Conservation (phyloP, 176 grass and related monocot genomes). For the Phragmites australis region DNA sequence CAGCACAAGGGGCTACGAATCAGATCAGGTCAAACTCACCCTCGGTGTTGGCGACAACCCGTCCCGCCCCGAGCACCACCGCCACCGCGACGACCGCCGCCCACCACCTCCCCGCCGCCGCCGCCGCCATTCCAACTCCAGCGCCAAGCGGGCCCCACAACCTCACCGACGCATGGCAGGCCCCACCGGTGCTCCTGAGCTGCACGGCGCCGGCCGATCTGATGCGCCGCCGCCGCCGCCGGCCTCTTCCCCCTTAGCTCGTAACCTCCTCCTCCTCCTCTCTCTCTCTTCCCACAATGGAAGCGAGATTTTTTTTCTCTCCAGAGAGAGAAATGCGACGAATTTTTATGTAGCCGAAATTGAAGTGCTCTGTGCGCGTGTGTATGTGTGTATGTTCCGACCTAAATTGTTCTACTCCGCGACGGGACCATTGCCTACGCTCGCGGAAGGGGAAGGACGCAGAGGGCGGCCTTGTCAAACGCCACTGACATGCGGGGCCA, state of each 20-base stretch:
- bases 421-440: constrained; percentile 13
- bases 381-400: constrained; percentile 29
- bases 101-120: constrained; percentile 23
- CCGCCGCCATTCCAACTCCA: constrained; percentile 39
- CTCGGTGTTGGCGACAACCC: constrained; percentile 53
- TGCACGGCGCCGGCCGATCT: constrained; percentile 12
- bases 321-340: background rate
- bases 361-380: background rate
- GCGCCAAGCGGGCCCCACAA: constrained; percentile 28
- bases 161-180: constrained; percentile 44
- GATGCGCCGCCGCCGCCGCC: constrained; percentile 21
- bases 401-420: constrained; percentile 37
- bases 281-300: background rate
- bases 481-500: background rate
- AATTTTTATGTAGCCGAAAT: constrained; percentile 1
- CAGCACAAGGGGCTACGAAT: background rate
- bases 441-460: background rate
- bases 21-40: constrained; percentile 44
- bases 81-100: constrained; percentile 15
- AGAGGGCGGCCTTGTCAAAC: rapidly evolving
- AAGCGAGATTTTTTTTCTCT: background rate
- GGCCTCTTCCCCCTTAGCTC: background rate
- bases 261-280: background rate
- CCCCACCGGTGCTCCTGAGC: background rate
- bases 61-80: constrained; percentile 33